Conservation (phyloP, 108 stramenopile genomes). For the Aurantiochytrium sp. region DNA sequence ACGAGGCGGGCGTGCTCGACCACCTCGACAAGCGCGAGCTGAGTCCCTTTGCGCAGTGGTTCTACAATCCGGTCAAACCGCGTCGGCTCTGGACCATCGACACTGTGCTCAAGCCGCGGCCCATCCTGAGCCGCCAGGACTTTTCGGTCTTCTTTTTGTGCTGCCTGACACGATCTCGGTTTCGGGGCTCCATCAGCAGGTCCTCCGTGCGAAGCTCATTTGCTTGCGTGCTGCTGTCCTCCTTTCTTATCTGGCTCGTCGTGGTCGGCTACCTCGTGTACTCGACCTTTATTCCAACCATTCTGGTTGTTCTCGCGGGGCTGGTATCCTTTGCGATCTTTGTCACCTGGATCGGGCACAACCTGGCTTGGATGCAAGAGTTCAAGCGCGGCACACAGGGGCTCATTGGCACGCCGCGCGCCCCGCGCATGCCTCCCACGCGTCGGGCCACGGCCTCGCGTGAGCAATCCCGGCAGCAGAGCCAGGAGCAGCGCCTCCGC, state of each 20-base stretch:
- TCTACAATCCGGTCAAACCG: not conserved
- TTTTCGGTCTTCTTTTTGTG: not conserved
- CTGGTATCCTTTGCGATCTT: slow-evolving; percentile 4
- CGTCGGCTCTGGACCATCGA: not conserved
- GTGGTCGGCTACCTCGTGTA: slow-evolving; percentile 17
- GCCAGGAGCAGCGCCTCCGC: not conserved
- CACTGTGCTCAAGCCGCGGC: slow-evolving; percentile 6
- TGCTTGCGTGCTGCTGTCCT: not conserved
- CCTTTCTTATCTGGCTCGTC: slow-evolving; percentile 4
- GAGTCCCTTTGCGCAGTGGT: not conserved
- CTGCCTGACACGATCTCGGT: not conserved
- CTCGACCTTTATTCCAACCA: slow-evolving; percentile 16
- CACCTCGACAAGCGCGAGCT: not conserved
- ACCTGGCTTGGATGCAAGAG: not conserved
- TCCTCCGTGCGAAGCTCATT: not conserved
- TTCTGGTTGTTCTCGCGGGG: not conserved
- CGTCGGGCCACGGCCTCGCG: no score
- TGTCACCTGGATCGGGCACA: not conserved
- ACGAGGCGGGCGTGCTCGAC: not conserved
- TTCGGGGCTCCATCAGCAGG: not conserved
- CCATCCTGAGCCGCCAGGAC: not conserved
- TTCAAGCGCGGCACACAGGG: not conserved
- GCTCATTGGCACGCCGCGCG: not conserved
- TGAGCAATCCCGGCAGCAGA: not conserved
- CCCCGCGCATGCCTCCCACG: not conserved